Base-by-base conservation (phyloP, 192 early-diverging fungal genomes). In the Physocladia obscura region DNA sequence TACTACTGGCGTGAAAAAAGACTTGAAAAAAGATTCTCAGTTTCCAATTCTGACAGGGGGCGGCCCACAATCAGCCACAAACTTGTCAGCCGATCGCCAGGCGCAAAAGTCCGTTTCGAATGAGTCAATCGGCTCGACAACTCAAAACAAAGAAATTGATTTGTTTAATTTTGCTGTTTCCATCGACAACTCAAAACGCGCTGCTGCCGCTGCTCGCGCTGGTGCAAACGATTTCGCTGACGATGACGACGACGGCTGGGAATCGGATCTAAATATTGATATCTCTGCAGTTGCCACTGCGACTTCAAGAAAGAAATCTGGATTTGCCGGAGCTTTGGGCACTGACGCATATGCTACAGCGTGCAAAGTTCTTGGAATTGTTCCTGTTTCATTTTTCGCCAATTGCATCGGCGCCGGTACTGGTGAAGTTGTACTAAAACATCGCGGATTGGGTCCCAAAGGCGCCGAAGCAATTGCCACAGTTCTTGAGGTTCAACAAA, bases 381-480 rank as follows among this genome's bases (percentile, higher is more conserved):
- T 81, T 4, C 83, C 83, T n/a, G 80, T 76, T 0, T 76, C 76
- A 21, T 75, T 49, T 68, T 70, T 85, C 26, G 34, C 38, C 8
- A 35, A 69, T 2, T 11, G 17, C 6, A 22, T 73, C 4, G 32
- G 39, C 17, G 37, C 71, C 4, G 67, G 71, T n/a, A 36, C 35
- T 17, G n/a, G 26, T 1, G 77, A 82, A 51, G 64, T 85, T 29
- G 49, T 64, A 26, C 76, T 85, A 57, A 73, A 67, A 26, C 78
- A 85, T 58, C 77, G 77, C 35, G 84, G 84, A 2, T 52, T 85
- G 29, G 84, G 84, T 15, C 64, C 71, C 2, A 73, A 74, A 44
- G 78, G 84, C 19, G 84, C 84, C 1, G 49, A 80, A 47, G 84
- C 84, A 0, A 56, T 85, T 1, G 79, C 76, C 6, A 19, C 77